Conservation (phyloP, 2,329 filamentous ascomycete species). For the Exophiala phaeomuriformis region DNA sequence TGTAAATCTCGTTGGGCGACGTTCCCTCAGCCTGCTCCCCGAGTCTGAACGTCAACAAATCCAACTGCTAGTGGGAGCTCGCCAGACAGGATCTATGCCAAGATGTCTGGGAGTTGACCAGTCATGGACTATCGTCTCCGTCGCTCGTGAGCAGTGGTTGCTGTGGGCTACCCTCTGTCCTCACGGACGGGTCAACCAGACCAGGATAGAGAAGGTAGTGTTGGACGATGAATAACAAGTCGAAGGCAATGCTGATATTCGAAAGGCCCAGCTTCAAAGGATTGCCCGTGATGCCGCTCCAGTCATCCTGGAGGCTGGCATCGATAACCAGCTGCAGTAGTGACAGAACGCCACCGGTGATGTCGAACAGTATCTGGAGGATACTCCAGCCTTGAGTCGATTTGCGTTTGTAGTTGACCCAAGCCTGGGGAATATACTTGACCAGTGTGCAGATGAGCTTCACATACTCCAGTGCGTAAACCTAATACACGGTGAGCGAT, state of each 20-base stretch:
- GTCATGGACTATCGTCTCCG: background rate
- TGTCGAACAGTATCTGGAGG: constrained; percentile 72
- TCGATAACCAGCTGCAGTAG: constrained; percentile 77
- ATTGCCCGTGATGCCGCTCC: constrained; percentile 86
- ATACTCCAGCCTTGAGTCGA: constrained; percentile 89
- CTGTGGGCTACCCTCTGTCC: constrained; percentile 8
- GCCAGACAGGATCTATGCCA: too few relatives aligned
- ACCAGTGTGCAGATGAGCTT: constrained; percentile 82
- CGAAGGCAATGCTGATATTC: constrained; percentile 79
- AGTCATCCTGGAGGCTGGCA: constrained; percentile 74
- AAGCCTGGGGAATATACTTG: constrained; percentile 86
- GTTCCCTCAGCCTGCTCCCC: background rate
- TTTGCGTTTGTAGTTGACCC: constrained; percentile 73
- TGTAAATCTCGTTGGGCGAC: too few relatives aligned
- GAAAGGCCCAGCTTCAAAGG: constrained; percentile 82
- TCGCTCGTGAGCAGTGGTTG: constrained; percentile 10
- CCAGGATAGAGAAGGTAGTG: constrained; percentile 71
- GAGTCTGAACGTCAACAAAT: background rate
- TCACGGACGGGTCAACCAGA: constrained; percentile 17
- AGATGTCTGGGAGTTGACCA: too few relatives aligned
- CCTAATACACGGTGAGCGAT: constrained; percentile 33
- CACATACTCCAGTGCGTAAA: constrained; percentile 70
- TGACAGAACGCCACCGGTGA: constrained; percentile 72
- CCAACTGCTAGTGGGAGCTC: too few relatives aligned
- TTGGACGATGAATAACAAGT: constrained; percentile 76